A percentile compares a stretch with the other conserved stretches of the same genome.
Conservation (phyloP, 768 basidiomycete species). For the Cystofilobasidium capitatum region DNA sequence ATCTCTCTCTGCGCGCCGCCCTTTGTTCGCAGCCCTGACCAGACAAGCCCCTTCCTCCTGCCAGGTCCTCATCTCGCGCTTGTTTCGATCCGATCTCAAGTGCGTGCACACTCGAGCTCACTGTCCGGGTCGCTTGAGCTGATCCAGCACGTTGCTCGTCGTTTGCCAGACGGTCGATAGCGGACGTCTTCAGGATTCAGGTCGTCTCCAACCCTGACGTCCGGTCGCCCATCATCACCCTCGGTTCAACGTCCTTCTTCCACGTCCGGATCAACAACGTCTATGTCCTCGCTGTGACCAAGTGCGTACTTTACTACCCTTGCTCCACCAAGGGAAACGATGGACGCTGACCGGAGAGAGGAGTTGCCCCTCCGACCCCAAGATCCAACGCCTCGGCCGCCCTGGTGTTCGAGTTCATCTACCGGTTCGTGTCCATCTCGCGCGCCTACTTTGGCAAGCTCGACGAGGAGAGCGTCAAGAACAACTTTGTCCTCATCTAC, state of each 20-base stretch:
- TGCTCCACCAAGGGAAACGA: background rate
- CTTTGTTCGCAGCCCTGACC: background rate
- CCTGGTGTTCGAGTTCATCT: slow-evolving; percentile 94
- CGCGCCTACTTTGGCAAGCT: slow-evolving; percentile 97
- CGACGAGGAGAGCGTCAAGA: slow-evolving; percentile 96
- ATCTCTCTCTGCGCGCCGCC: slow-evolving; percentile 1
- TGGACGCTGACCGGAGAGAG: background rate
- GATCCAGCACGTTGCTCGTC: background rate
- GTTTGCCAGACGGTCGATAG: slow-evolving; percentile 70
- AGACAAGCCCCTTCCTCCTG: background rate
- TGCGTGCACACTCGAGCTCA: slow-evolving; percentile 41
- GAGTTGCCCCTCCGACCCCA: background rate
- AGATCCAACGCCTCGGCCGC: slow-evolving; percentile 97
- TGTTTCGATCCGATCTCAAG: slow-evolving; percentile 97
- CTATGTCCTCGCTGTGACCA: slow-evolving; percentile 90
- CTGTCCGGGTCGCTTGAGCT: background rate
- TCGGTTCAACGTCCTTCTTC: slow-evolving; percentile 97
- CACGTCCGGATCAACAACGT: slow-evolving; percentile 93
- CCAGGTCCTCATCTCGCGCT: slow-evolving; percentile 87
- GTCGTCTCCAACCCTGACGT: slow-evolving; percentile 97
- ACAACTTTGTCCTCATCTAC: slow-evolving; percentile 96
- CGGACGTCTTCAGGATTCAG: slow-evolving; percentile 97
- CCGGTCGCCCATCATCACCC: slow-evolving; percentile 89
- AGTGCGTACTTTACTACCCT: slow-evolving; percentile 48
- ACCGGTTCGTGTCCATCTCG: slow-evolving; percentile 87